Base-by-base conservation (phyloP, 352 stramenopile genomes). In the Globisporangium abappressorium region DNA sequence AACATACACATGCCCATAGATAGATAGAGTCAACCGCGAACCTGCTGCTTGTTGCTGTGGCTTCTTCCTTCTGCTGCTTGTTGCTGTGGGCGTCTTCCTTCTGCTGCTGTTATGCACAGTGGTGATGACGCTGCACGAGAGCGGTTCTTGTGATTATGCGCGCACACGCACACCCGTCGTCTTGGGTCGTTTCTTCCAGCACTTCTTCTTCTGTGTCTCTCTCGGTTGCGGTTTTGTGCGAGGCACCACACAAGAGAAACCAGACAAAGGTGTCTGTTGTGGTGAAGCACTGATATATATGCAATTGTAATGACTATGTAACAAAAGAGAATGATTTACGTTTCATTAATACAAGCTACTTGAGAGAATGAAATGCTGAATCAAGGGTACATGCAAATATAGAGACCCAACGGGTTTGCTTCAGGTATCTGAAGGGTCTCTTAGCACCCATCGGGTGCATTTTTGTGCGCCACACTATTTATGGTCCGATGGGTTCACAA, bases 401-500 rank as follows among this genome's bases (percentile, higher is more conserved):
- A 26, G 9, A 60, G 28, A 43, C 1, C 5, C 2, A 6, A 26
- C 3, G 2, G 5, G 4, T n/a, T n/a, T 59, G 14, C 4, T 38
- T 60, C 24, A 28, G 54, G 28, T 15, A 43, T 57, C 26, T 8
- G 24, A 57, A 18, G 30, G 8, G 53, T 57, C 53, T 30, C 11
- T 34, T 57, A 7, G 7, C 41, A 49, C 41, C 41, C 41, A 22
- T 49, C 41, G 5, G 41, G 41, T 28, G 24, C 4, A 43, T 18
- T 63, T 51, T 20, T 22, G 59, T 64, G 12, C 9, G 11, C 7
- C 53, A n/a, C 41, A 47, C 30, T 33, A 26, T 9, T 34, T 43
- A 60, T 18, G 53, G 28, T 7, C 3, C 30, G 8, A 43, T 65
- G 59, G 59, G 59, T 65, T 65, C 59, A 54, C 59, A 65, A 26